A percentile compares a stretch with the other conserved stretches of the same genome.
Evolutionary conservation across 805 yeast genomes (phyloP).

Genomic region (Kodamaea hsintzibuensis): DNA sequence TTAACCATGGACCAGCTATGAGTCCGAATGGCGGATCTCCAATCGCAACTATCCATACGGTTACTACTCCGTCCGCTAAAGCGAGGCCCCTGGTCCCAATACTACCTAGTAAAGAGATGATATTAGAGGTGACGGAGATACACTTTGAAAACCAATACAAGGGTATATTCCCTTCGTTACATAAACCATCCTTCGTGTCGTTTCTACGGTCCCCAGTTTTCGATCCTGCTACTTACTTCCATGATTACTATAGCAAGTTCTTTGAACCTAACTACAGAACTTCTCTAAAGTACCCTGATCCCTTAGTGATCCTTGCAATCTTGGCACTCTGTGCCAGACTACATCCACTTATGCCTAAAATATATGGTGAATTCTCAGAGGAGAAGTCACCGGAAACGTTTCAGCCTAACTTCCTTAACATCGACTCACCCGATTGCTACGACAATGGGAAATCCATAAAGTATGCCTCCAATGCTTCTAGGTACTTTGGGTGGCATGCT

Average conservation of each 20-base stretch:
- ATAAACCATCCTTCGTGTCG: conserved; percentile 21
- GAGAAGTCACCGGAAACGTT: conserved; percentile 25
- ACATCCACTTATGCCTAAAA: conserved; percentile 29
- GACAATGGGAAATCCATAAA: conserved; percentile 7
- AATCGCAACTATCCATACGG: neutral
- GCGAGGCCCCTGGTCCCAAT: conserved; percentile 7
- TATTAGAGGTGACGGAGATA: conserved; percentile 22
- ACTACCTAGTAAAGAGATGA: conserved; percentile 19
- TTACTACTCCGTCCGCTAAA: neutral
- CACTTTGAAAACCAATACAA: conserved; percentile 28
- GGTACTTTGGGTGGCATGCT: conserved; percentile 42
- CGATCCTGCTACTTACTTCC: conserved; percentile 20
- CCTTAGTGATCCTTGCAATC: conserved; percentile 34
- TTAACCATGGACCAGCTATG: neutral
- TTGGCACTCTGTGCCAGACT: conserved; percentile 37
- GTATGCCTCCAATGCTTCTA: conserved; percentile 32
- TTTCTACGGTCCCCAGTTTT: conserved; percentile 21
- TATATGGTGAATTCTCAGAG: conserved; percentile 35
- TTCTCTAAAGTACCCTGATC: conserved; percentile 23
- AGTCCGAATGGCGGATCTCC: neutral
- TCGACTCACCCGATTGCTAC: neutral
- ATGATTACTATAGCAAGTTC: conserved; percentile 15
- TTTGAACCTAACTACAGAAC: conserved; percentile 14
- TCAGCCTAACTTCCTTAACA: conserved; percentile 19
- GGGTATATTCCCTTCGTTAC: conserved; percentile 27